phyloP scores from a whole-genome alignment of 1,139 yeast genomes.

The Pichia sp. region DNA sequence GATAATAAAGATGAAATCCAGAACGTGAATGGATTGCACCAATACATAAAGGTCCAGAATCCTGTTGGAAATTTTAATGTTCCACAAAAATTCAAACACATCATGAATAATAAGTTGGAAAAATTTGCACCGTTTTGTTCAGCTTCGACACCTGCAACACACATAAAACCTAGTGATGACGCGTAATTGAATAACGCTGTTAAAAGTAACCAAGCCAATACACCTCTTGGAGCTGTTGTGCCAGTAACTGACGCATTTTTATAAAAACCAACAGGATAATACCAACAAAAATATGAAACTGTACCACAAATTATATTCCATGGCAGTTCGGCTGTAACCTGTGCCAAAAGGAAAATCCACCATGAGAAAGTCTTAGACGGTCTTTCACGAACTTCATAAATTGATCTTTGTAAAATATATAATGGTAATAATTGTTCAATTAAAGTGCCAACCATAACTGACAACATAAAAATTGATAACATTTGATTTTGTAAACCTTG shows the following conservation, averaged over 20 bases:
- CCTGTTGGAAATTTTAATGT: conserved; percentile 46
- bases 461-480: conserved; percentile 65
- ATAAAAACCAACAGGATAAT: conserved; percentile 73
- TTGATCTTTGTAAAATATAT: conserved; percentile 63
- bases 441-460: conserved; percentile 54
- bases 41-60: conserved; percentile 55
- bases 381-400: conserved; percentile 87
- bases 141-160: conserved; percentile 36
- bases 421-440: conserved; percentile 71
- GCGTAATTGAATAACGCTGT: conserved; percentile 32
- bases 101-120: conserved; percentile 39
- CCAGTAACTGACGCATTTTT: conserved; percentile 52
- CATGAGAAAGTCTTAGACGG: conserved; percentile 56
- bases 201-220: conserved; percentile 51
- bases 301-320: conserved; percentile 66
- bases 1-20: conserved; percentile 43
- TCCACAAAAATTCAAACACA: conserved; percentile 53
- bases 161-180: conserved; percentile 36
- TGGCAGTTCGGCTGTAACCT: conserved; percentile 68
- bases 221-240: conserved; percentile 53
- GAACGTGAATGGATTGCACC: conserved; percentile 50
- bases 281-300: conserved; percentile 64
- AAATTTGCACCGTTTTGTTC: conserved; percentile 40
- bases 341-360: conserved; percentile 50
- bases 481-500: conserved; percentile 60